Evolutionary conservation across 148 eudicot genomes (phyloP).

Genomic region (Arctostaphylos glauca): DNA sequence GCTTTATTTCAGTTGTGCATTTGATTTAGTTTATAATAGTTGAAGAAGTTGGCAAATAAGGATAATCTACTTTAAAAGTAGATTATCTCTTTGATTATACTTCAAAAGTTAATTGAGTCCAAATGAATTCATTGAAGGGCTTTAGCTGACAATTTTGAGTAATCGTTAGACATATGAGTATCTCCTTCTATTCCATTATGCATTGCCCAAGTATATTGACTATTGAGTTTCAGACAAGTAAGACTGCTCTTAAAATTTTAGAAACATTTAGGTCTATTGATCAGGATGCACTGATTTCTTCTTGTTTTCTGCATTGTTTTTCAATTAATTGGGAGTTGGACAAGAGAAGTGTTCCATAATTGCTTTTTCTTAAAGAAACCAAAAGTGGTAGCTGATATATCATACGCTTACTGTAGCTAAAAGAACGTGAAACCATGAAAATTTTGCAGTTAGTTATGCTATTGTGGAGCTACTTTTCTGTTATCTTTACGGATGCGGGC

Average conservation of each 20-base stretch:
- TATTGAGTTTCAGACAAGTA: background rate
- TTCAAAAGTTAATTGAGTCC: background rate
- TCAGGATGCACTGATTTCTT: background rate
- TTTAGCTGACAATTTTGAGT: background rate
- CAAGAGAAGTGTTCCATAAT: background rate
- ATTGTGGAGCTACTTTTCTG: slow-evolving; percentile 92
- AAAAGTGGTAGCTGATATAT: slow-evolving; percentile 1
- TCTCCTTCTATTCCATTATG: background rate
- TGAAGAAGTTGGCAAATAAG: too few relatives aligned
- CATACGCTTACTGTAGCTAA: background rate
- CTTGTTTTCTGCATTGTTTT: background rate
- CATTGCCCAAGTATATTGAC: background rate
- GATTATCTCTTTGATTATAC: background rate
- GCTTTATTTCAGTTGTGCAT: too few relatives aligned
- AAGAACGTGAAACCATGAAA: background rate
- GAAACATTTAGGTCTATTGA: background rate
- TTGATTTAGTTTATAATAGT: too few relatives aligned
- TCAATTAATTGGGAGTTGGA: background rate
- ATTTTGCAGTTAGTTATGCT: slow-evolving; percentile 81
- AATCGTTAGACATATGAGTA: background rate
- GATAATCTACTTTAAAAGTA: too few relatives aligned
- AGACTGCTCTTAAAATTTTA: background rate
- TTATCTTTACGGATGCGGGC: slow-evolving; percentile 92
- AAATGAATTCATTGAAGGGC: background rate
- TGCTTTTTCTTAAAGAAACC: slow-evolving; percentile 2